These are phyloP conservation scores for Panicum virgatum DNA, from an alignment of 202 grass and related monocot genomes.

Conservation along the genomic window DNA sequence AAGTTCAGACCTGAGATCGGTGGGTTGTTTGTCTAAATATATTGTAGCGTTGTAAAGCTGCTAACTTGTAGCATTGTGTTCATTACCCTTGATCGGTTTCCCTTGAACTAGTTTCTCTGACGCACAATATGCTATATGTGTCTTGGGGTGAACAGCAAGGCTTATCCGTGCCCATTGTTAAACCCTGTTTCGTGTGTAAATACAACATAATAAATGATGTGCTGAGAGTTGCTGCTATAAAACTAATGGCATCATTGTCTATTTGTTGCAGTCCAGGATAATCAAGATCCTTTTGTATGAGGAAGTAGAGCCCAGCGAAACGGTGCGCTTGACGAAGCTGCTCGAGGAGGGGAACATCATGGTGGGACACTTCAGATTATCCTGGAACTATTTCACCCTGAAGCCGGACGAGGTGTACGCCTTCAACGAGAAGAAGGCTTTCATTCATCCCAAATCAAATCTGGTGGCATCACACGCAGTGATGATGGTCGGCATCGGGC, in stretches of 20 bases:
- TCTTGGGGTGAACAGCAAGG: background rate
- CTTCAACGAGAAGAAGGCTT: background rate
- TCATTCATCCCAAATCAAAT: background rate
- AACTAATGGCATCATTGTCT: background rate
- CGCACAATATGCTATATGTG: background rate
- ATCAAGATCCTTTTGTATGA: background rate
- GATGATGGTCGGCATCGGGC: background rate
- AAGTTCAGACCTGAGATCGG: too few relatives aligned
- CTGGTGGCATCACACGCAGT: background rate
- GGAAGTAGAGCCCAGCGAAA: background rate
- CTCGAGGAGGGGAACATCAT: background rate
- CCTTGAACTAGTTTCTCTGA: background rate
- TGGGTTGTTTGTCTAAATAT: too few relatives aligned
- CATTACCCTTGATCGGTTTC: too few relatives aligned
- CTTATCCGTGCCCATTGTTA: background rate
- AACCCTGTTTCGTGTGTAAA: background rate
- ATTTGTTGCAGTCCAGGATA: background rate
- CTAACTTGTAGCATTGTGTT: background rate
- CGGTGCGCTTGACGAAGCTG: background rate
- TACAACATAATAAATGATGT: background rate
- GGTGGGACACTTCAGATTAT: background rate
- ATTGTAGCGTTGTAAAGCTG: too few relatives aligned
- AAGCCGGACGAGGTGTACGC: background rate
- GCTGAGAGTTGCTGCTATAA: background rate
- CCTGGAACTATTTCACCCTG: slow-evolving; percentile 2